Percentiles rank a stretch among this genome's conserved stretches.
These are phyloP conservation scores for Cucurbita ficifolia DNA, from an alignment of 306 rosid species.

Conservation along the genomic window DNA sequence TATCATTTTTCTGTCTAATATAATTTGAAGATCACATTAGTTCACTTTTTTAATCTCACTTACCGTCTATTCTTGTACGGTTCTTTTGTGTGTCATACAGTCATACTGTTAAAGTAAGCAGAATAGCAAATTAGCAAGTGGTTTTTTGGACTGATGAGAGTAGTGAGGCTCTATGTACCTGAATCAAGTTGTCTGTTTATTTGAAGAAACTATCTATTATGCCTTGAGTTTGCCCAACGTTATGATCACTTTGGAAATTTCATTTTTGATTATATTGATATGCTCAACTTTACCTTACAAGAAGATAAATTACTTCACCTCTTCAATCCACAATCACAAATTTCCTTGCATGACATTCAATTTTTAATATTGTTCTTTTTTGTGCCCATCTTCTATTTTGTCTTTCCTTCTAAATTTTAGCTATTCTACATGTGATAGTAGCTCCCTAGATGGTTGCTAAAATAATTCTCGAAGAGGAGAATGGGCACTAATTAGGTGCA, in stretches of 20 bases:
- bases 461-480: neutral
- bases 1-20: neutral
- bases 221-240: neutral
- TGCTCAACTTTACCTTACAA: neutral
- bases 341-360: neutral
- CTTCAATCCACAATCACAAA: neutral
- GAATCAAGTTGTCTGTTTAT: neutral
- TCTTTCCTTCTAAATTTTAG: neutral
- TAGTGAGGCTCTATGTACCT: neutral
- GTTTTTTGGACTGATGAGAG: neutral
- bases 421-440: neutral
- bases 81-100: neutral
- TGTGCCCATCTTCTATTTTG: neutral
- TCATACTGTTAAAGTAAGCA: neutral
- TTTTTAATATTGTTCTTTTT: neutral
- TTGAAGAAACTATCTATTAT: neutral
- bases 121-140: neutral
- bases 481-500: neutral
- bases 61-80: neutral
- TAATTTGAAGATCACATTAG: neutral
- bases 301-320: neutral
- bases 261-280: neutral
- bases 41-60: neutral
- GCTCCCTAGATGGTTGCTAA: neutral
- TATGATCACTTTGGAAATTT: neutral